Base-by-base conservation (phyloP, 208 protist species). In the Herpetomonas muscarum region DNA sequence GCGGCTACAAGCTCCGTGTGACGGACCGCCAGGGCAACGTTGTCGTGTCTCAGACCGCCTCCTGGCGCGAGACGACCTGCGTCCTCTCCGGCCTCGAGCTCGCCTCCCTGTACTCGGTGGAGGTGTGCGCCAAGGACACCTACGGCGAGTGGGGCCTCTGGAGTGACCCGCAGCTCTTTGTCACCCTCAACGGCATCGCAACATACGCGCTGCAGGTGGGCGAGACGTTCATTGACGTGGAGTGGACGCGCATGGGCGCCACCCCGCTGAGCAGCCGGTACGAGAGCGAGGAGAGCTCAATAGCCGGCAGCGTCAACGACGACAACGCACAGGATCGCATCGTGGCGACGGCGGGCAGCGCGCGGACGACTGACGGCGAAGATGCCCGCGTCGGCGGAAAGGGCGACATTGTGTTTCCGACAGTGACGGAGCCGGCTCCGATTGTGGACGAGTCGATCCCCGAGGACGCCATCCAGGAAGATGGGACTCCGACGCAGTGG, bases 131-230 rank as follows among this genome's bases (percentile, higher is more conserved):
- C 10, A 93, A 92, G 70, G 91, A 97, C 65, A 93, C 88, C 44
- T 92, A 95, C 62, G 74, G 93, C 61, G 81, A 89, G 55, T 95
- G 87, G 88, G 91, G 91, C 45, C 72, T 97, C 30, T 97, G 91
- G 88, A 93, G 82, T 53, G 81, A 92, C 61, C 51, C 78, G 21
- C 64, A 78, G 36, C 57, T 54, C 17, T 94, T 97, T 59, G 66
- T 87, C 44, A 97, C 91, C 34, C 72, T 97, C 32, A 69, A 81
- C 50, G 72, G 80, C 3, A 82, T 97, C 25, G 56, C 65, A 29
- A 61, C 83, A 21, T 57, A 58, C 19, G 42, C 91, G 48, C 64
- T 81, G 37, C 61, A 62, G 1, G 46, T 94, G 21, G 91, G 88
- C 21, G 91, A 97, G 64, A 76, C 66, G n/a, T 95, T 92, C 52